A percentile compares a stretch with the other conserved stretches of the same genome.
phyloP scores from a whole-genome alignment of 768 basidiomycete species.

The Sutorius australiensis region DNA sequence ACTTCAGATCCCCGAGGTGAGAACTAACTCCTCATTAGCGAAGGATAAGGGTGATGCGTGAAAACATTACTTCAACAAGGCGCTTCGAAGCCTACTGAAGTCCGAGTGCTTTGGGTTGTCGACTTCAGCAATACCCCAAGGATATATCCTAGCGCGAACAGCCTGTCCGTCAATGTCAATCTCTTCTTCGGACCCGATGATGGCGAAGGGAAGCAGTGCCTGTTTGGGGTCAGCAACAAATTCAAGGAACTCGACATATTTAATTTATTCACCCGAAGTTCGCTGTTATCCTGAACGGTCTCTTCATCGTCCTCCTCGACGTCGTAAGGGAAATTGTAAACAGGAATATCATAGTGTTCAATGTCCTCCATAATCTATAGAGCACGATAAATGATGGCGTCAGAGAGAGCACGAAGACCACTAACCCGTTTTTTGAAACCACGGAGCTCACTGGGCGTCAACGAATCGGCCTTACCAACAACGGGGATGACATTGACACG shows the following conservation, averaged over 20 bases:
- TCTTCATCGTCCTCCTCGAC: constrained; percentile 99
- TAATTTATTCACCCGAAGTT: constrained; percentile 68
- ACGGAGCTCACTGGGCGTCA: constrained; percentile 88
- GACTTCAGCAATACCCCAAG: constrained; percentile 98
- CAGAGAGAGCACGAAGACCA: constrained; percentile 5
- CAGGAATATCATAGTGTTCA: constrained; percentile 95
- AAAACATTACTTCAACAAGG: constrained; percentile 73
- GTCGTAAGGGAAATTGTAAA: constrained; percentile 99
- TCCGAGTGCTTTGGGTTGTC: constrained; percentile 99
- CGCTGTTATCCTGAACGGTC: constrained; percentile 95
- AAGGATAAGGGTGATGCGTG: background rate
- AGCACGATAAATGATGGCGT: background rate
- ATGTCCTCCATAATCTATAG: constrained; percentile 98
- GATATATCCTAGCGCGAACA: constrained; percentile 91
- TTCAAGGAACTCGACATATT: background rate
- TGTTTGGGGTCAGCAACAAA: constrained; percentile 27
- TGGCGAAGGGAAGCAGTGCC: constrained; percentile 93
- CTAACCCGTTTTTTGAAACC: constrained; percentile 93
- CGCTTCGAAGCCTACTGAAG: constrained; percentile 88
- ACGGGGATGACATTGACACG: constrained; percentile 99
- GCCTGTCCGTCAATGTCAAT: constrained; percentile 89
- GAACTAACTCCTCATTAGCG: constrained; percentile 51
- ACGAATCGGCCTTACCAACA: constrained; percentile 91
- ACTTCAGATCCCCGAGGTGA: constrained; percentile 92
- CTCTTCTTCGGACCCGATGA: constrained; percentile 97